Evolutionary conservation across 2,329 filamentous ascomycete genomes (phyloP).

Genomic region (Tolypocladium album): DNA sequence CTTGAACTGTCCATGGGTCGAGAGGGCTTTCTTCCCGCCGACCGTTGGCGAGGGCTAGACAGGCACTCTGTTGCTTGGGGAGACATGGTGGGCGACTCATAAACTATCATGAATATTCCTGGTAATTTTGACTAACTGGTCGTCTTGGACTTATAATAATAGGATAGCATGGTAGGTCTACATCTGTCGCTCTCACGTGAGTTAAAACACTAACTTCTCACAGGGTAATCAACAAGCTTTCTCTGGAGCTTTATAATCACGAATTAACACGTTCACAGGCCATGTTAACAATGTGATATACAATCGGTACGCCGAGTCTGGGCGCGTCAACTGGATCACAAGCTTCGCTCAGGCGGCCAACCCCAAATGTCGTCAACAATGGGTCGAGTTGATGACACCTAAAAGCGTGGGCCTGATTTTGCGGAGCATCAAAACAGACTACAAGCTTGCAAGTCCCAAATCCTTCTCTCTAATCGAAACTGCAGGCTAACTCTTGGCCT

Average conservation of each 20-base stretch:
- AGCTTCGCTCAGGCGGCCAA: constrained; percentile 58
- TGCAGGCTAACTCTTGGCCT: not conserved
- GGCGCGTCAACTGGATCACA: constrained; percentile 65
- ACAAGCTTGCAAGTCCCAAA: constrained; percentile 62
- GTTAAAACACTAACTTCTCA: constrained; percentile 3
- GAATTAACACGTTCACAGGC: constrained; percentile 8
- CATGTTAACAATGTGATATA: constrained; percentile 87
- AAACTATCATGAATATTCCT: too few species aligned
- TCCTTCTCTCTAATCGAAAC: not conserved
- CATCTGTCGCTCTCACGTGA: not conserved
- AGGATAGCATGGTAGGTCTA: constrained; percentile 43
- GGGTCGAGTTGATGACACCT: constrained; percentile 59
- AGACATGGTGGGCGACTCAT: constrained; percentile 57
- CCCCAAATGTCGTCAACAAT: constrained; percentile 47
- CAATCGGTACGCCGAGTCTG: constrained; percentile 72
- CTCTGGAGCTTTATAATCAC: too few species aligned
- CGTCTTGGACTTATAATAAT: constrained; percentile 7
- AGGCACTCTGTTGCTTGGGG: constrained; percentile 68
- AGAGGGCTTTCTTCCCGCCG: constrained; percentile 61
- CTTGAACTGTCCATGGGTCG: constrained; percentile 59
- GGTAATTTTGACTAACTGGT: constrained; percentile 5
- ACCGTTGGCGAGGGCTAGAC: constrained; percentile 48
- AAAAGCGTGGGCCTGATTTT: constrained; percentile 63
- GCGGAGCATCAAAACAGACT: constrained; percentile 69
- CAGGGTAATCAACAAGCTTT: not conserved